Base-by-base conservation (phyloP, 257 asterid species). In the Parsonsia alboflavescens region DNA sequence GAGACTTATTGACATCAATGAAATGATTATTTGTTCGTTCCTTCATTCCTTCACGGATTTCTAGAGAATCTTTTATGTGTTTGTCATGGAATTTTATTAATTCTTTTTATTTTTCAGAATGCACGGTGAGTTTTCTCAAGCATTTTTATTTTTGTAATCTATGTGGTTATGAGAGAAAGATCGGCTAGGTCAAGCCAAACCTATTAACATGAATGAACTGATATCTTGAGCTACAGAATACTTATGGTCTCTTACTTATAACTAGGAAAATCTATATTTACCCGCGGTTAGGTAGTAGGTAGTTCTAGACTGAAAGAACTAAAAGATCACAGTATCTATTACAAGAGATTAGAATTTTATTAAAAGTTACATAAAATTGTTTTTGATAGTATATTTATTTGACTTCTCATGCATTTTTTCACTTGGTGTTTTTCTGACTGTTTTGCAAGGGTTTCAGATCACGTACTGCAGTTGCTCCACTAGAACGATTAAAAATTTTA, bases 401-500 rank as follows among this genome's bases (percentile, higher is more conserved):
- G 10, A 28, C 19, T 39, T 30, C 16, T 7, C 68, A 30, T 62
- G 45, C 19, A 44, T 42, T 24, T 50, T 59, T 9, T 56, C 2
- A 7, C 36, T 57, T 5, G 2, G 61, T 21, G 16, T 49, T 41
- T 63, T 76, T 70, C 15, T 56, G 49, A 28, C 36, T 6, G 22
- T 67, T n/a, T 53, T 54, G 15, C 11, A 1, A 50, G 61, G 44
- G 68, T 79, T 85, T 77, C 92, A 93, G 98, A 84, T 93, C 98
- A 11, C 89, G 98, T 56, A 93, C 97, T 52, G 96, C 98, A 33
- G 98, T 93, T 56, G 98, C 98, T 68, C 98, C 98, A 8, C 74
- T 93, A 82, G 98, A 93, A 80, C 92, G 98, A 54, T 84, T 93
- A 68, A 93, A 93, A 86, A 91, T 93, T 62, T 78, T 93, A 84